Evolutionary conservation across 805 yeast genomes (phyloP), one percentile per base, ranked within the genome.

Genomic region (Zygoascus tannicola): DNA sequence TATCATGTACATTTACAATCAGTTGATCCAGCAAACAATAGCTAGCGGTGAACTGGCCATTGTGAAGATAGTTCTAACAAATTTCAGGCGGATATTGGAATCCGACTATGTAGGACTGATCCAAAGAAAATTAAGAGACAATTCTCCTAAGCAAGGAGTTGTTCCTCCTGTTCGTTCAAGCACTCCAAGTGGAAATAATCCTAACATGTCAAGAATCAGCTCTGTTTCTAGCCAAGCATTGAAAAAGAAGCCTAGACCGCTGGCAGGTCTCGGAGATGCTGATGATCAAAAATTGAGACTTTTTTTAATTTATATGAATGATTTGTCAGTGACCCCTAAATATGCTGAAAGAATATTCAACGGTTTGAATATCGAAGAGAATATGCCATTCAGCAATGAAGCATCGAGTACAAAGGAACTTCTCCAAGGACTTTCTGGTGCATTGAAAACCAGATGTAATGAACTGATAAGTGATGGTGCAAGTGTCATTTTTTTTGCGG

Each of bases 221-320:
- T n/a, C n/a, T n/a, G n/a, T n/a, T n/a, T n/a, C n/a, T n/a, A n/a
- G n/a, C n/a, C n/a, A n/a, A n/a, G n/a, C n/a, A n/a, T n/a, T n/a
- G n/a, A n/a, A n/a, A n/a, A 26, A 26, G 30, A 26, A 26, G 12
- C 44, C 37, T 18, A 22, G 28, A 18, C 33, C 32, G 15, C 35
- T 52, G 19, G 51, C 54, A 1, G 57, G 57, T 4, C 45, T 56
- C 4, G 33, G 50, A 15, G 50, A 46, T 1, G 23, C 40, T 2
- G 73, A 72, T 38, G 71, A 74, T 5, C 64, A 70, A 3, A 71
- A 75, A 45, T 59, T 84, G 14, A 70, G 76, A 26, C 75, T 48
- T 14, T 87, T 77, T 56, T 64, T 86, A 34, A 65, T 84, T 1
- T 75, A 81, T 46, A 65, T 87, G 47, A 88, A 90, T 61, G 80